Evolutionary conservation across 2,329 filamentous ascomycete species (phyloP).

Genomic region (Ophiocordyceps unilateralis): DNA sequence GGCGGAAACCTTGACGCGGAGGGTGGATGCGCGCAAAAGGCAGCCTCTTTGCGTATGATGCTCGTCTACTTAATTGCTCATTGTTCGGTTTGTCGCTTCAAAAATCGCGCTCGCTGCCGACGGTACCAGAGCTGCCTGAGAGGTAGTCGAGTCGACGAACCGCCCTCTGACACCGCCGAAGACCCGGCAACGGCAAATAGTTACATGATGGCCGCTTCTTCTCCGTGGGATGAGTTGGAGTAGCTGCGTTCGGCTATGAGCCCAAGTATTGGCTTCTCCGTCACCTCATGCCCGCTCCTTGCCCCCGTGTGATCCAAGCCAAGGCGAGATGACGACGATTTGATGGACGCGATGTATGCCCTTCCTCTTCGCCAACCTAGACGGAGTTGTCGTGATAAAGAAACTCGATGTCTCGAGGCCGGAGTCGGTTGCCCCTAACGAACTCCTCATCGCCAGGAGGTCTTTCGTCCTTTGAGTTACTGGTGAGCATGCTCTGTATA

Average conservation of each 20-base stretch:
- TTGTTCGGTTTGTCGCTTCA: not conserved
- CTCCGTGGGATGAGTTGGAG: not conserved
- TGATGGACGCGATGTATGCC: not conserved
- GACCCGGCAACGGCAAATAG: not conserved
- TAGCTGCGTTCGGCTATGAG: not conserved
- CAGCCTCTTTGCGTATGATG: not conserved
- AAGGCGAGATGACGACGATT: not conserved
- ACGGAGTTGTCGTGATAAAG: constrained; percentile 86
- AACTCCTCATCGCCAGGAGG: constrained; percentile 85
- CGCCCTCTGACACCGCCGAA: not conserved
- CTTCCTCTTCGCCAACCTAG: constrained; percentile 28
- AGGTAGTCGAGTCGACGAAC: not conserved
- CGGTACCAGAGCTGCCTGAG: not conserved
- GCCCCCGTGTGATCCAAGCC: not conserved
- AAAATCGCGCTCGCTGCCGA: not conserved
- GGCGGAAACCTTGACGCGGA: too few species aligned
- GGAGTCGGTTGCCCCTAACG: constrained; percentile 58
- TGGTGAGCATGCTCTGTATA: constrained; percentile 94
- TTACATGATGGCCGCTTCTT: not conserved
- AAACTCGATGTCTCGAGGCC: constrained; percentile 82
- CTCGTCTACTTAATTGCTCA: not conserved
- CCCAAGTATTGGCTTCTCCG: too few species aligned
- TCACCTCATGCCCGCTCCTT: not conserved
- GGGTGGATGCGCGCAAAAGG: too few species aligned
- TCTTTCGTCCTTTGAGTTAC: constrained; percentile 80